These are phyloP conservation scores for Lactifluus echinatus DNA, from an alignment of 768 basidiomycete species.

Conservation along the genomic window DNA sequence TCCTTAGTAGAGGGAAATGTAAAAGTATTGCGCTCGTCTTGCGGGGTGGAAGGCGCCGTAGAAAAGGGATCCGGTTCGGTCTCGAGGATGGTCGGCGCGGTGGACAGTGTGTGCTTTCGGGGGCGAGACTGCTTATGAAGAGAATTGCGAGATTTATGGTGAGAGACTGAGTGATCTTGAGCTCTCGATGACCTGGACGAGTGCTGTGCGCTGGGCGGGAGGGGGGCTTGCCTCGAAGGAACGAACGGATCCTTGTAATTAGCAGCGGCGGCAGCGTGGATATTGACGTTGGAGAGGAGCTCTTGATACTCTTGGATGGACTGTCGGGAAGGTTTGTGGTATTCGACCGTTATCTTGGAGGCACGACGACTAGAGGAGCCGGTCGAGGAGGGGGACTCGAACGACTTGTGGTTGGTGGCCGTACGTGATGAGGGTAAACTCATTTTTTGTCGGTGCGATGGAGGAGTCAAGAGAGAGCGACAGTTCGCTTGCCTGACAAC, in stretches of 20 bases:
- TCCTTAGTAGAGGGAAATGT: constrained; percentile 26
- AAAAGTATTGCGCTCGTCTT: constrained; percentile 14
- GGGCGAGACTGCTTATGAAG: constrained; percentile 29
- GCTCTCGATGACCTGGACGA: constrained; percentile 14
- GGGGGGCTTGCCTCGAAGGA: constrained; percentile 41
- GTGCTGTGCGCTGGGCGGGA: constrained; percentile 29
- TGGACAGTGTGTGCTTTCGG: constrained; percentile 26
- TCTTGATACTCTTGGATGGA: constrained; percentile 73
- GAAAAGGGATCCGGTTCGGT: constrained; percentile 23
- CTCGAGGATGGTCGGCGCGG: constrained; percentile 36
- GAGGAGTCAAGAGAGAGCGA: neutral
- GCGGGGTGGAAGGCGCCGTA: constrained; percentile 28
- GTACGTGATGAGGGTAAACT: constrained; percentile 18
- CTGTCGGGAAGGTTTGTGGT: constrained; percentile 64
- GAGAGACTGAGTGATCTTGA: constrained; percentile 22
- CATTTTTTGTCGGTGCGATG: constrained; percentile 8
- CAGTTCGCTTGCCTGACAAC: constrained; percentile 4
- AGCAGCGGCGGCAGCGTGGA: constrained; percentile 46
- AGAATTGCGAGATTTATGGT: constrained; percentile 24
- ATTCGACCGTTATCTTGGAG: constrained; percentile 47
- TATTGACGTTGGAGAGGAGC: constrained; percentile 52
- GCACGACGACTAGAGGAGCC: constrained; percentile 15
- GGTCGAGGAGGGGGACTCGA: constrained; percentile 12
- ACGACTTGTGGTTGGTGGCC: constrained; percentile 19
- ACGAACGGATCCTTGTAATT: constrained; percentile 33